phyloP scores from a whole-genome alignment of 108 stramenopile species.

The Skeletonema costatum region DNA sequence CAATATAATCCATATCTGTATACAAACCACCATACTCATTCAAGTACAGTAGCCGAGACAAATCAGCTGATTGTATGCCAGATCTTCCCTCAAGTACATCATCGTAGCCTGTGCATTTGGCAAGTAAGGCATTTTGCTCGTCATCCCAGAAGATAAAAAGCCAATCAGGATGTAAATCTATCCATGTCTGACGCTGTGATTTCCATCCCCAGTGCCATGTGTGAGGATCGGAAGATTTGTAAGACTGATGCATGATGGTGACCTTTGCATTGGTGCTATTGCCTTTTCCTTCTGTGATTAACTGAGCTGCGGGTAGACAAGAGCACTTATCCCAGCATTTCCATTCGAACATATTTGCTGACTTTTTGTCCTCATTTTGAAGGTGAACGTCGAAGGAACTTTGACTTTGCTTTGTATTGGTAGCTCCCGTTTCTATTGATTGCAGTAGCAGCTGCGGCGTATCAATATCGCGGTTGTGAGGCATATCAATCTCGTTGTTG shows the following conservation, averaged over 20 bases:
- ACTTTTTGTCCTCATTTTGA: no score
- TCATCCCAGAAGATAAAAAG: slow-evolving; percentile 11
- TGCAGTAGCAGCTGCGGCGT: no score
- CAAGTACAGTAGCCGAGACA: slow-evolving; percentile 6
- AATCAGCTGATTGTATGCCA: slow-evolving; percentile 5
- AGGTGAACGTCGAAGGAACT: no score
- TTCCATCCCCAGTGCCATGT: slow-evolving; percentile 8
- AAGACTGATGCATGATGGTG: slow-evolving; percentile 2
- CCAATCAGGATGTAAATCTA: slow-evolving; percentile 7
- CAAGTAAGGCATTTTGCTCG: slow-evolving; percentile 6
- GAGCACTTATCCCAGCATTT: slow-evolving; percentile 2
- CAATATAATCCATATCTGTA: slow-evolving; percentile 10
- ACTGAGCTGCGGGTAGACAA: background rate
- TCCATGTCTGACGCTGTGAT: background rate
- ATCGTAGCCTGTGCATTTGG: slow-evolving; percentile 4
- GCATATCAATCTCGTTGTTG: no score
- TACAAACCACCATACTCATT: slow-evolving; percentile 3
- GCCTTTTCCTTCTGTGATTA: no score
- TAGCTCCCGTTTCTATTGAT: no score
- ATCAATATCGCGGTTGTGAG: no score
- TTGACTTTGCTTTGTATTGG: no score
- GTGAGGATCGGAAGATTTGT: slow-evolving; percentile 8
- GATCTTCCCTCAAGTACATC: slow-evolving; percentile 1
- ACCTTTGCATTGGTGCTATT: background rate
- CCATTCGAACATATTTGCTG: background rate